Evolutionary conservation across 306 rosid genomes (phyloP).

Genomic region (Arachis stenosperma): DNA sequence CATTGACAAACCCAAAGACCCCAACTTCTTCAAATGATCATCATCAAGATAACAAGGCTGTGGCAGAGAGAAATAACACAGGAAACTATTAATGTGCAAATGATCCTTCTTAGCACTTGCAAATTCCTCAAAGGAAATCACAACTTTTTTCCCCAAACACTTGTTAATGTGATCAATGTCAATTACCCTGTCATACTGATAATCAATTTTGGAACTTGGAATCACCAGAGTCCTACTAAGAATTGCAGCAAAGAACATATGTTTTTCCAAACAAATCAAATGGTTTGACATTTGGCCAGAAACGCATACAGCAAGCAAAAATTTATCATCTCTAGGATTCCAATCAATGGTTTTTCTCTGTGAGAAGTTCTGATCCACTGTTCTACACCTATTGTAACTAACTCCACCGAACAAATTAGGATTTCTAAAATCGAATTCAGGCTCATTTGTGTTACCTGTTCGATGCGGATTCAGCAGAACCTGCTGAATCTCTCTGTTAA

Average conservation of each 20-base stretch:
- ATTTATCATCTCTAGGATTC: slow-evolving; percentile 74
- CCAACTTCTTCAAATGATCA: slow-evolving; percentile 68
- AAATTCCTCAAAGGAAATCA: slow-evolving; percentile 76
- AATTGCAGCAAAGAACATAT: slow-evolving; percentile 90
- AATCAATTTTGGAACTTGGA: slow-evolving; percentile 86
- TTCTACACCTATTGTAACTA: slow-evolving; percentile 61
- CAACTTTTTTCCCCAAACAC: slow-evolving; percentile 85
- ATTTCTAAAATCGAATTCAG: slow-evolving; percentile 45
- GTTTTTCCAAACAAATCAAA: slow-evolving; percentile 94
- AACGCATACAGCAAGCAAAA: slow-evolving; percentile 74
- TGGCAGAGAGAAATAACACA: slow-evolving; percentile 80
- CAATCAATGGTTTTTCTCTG: slow-evolving; percentile 74
- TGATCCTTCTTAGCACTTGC: slow-evolving; percentile 64
- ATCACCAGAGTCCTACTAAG: slow-evolving; percentile 75
- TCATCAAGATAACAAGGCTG: slow-evolving; percentile 77
- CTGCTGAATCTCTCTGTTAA: slow-evolving; percentile 76
- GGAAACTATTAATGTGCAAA: slow-evolving; percentile 68
- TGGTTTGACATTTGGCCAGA: slow-evolving; percentile 98
- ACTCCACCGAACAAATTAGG: slow-evolving; percentile 42
- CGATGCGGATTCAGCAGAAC: slow-evolving; percentile 65
- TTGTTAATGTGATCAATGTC: slow-evolving; percentile 79
- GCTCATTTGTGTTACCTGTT: slow-evolving; percentile 47
- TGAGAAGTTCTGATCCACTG: slow-evolving; percentile 63
- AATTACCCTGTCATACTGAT: slow-evolving; percentile 67
- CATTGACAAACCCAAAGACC: slow-evolving; percentile 65